Evolutionary conservation across 768 basidiomycete species (phyloP), one percentile per base, ranked within the genome.

Genomic region (Mycena sanguinolenta): DNA sequence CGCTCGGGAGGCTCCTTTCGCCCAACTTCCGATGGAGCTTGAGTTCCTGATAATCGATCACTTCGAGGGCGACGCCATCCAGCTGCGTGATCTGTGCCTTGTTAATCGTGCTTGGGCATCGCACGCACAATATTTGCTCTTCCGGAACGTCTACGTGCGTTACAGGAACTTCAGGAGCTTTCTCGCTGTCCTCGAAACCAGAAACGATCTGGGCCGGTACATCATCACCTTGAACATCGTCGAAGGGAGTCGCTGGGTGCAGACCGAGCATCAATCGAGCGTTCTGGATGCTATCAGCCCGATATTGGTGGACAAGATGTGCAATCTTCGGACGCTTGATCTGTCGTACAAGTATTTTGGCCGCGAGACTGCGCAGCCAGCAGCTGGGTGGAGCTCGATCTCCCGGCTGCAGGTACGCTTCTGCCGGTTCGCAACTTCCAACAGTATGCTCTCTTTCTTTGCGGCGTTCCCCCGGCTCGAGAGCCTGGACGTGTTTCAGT

Each of bases 401-500:
- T 58, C 57, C 4, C 54, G 50, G 17, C 30, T 72, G 19, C 44
- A 58, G 14, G 8, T 72, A 50, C 65, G 44, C n/a, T 67, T 64
- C 34, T 68, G 57, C 42, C 4, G n/a, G 7, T 72, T 72, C 50
- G 38, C 46, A 5, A 65, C 28, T 12, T 36, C 23, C 4, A 38
- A 63, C 28, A 39, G 9, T 16, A 53, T 72, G 62, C 3, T 63
- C 30, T 32, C n/a, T 10, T 68, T 72, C 71, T 36, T 72, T 49
- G 61, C 60, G 28, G 17, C 46, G 23, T 67, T 72, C 7, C 50
- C 57, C 28, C 44, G 58, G 9, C 71, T 67, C 36, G 49, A 58
- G 54, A 44, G 59, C 38, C 52, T 72, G 17, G 66, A 68, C 10
- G 42, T 72, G 21, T 67, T 67, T 34, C 71, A 60, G n/a, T 72